Base-by-base conservation (phyloP, 306 rosid genomes). In the Vigna trinervia region DNA sequence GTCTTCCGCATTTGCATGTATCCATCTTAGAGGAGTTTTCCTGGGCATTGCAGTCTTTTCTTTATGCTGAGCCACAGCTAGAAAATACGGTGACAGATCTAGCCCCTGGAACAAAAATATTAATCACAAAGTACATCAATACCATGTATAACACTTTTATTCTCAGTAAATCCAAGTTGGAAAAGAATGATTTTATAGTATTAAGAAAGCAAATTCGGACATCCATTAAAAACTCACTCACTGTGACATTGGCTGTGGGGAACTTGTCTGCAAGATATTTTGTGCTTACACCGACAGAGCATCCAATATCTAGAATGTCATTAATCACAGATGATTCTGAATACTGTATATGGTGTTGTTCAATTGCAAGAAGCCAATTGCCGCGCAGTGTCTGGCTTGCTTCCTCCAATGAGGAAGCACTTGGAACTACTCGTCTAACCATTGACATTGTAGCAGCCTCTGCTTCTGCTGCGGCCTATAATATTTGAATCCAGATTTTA, bases 401-500 rank as follows among this genome's bases (percentile, higher is more conserved):
- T 87, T 90, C 91, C 6, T 84, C 75, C 47, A 61, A 45, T 3
- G 94, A 86, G 23, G 89, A 50, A 71, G 86, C 94, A 41, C 67
- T 41, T 5, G 91, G 91, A 68, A 87, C 30, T 36, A 90, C 79
- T 67, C 94, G 81, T 76, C 46, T 87, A 7, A 5, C 78, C 86
- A 87, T 86, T 30, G 94, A 87, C 89, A 87, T 65, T 3, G 91
- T 90, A 72, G 94, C 91, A 28, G 90, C 81, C 80, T 90, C 90
- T 15, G 91, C 94, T 84, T 90, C 94, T 53, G 94, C 94, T 52
- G 94, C 94, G 47, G 94, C 94, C 94, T 90, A 61, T 65, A 74
- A 63, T 83, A 39, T 71, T 7, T 63, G 48, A 39, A 83, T 30
- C 63, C 54, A 65, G 17, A 61, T 78, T 28, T 81, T 53, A 63